phyloP scores from a whole-genome alignment of 441 rosid genomes.

The Erodium moschatum region DNA sequence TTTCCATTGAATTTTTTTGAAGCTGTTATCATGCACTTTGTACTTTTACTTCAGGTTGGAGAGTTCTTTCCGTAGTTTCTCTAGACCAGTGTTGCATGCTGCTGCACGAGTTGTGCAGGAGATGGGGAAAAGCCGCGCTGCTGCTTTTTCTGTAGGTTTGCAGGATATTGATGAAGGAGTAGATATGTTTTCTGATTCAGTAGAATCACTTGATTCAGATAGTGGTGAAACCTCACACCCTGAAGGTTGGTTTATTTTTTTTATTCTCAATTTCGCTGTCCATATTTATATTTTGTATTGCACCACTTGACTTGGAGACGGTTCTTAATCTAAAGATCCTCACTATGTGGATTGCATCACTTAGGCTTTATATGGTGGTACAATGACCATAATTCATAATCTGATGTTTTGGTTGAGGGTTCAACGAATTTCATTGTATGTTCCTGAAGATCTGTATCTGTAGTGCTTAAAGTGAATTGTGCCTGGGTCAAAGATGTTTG shows the following conservation, averaged over 20 bases:
- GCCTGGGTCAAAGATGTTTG: slow-evolving; percentile 1
- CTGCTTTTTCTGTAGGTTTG: slow-evolving; percentile 88
- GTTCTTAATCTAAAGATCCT: not conserved
- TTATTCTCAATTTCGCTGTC: not conserved
- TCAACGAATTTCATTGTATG: not conserved
- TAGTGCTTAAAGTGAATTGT: too few species aligned
- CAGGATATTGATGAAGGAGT: slow-evolving; percentile 91
- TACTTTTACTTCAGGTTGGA: slow-evolving; percentile 53
- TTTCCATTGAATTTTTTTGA: too few species aligned
- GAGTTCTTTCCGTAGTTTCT: slow-evolving; percentile 98
- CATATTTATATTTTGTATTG: not conserved
- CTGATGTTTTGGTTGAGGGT: not conserved
- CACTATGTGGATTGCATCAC: not conserved
- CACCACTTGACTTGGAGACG: not conserved
- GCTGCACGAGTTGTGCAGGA: slow-evolving; percentile 99
- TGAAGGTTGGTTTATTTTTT: slow-evolving; percentile 40
- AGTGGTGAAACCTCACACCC: slow-evolving; percentile 71
- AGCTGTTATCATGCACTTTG: not conserved
- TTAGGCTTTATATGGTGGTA: not conserved
- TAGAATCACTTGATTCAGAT: slow-evolving; percentile 51
- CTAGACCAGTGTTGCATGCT: slow-evolving; percentile 98
- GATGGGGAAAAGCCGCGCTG: slow-evolving; percentile 98
- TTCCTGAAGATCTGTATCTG: not conserved
- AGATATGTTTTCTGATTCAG: slow-evolving; percentile 48
- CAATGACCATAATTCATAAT: not conserved